Percentiles rank a stretch among this genome's conserved stretches.
Conservation (phyloP, 805 yeast species). For the Metschnikowia continentalis region DNA sequence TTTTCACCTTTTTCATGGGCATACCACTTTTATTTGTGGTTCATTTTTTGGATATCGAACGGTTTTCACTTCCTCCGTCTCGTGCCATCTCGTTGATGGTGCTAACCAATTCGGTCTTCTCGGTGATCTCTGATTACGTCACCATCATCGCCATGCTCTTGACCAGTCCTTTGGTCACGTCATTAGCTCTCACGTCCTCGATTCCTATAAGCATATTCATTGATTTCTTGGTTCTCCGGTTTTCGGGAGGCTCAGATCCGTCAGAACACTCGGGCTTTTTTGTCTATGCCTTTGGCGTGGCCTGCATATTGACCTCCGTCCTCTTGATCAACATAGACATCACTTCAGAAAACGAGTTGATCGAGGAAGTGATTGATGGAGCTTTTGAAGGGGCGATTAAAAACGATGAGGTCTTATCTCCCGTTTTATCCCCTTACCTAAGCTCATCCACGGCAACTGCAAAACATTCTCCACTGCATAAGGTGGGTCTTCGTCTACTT, state of each 20-base stretch:
- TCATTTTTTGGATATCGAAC: slow-evolving; percentile 37
- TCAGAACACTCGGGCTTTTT: slow-evolving; percentile 20
- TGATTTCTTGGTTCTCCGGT: slow-evolving; percentile 37
- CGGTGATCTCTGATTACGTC: slow-evolving; percentile 47
- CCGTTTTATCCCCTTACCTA: slow-evolving; percentile 44
- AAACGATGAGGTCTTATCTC: slow-evolving; percentile 43
- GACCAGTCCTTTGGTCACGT: slow-evolving; percentile 51
- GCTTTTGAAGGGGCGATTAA: slow-evolving; percentile 46
- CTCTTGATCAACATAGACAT: slow-evolving; percentile 42
- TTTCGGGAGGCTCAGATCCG: slow-evolving; percentile 18
- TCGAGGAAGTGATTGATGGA: slow-evolving; percentile 45
- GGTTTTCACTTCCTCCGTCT: slow-evolving; percentile 37
- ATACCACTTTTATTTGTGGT: slow-evolving; percentile 37
- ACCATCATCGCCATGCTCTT: slow-evolving; percentile 49
- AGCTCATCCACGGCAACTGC: slow-evolving; percentile 11
- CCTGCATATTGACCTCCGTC: slow-evolving; percentile 44
- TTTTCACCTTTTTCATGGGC: slow-evolving; percentile 36
- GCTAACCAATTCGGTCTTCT: slow-evolving; percentile 40
- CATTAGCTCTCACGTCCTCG: slow-evolving; percentile 48
- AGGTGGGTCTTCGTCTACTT: slow-evolving; percentile 15
- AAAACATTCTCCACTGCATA: slow-evolving; percentile 6
- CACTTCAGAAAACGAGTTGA: slow-evolving; percentile 41
- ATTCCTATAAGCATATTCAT: slow-evolving; percentile 50
- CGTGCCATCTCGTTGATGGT: slow-evolving; percentile 31
- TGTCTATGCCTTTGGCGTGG: slow-evolving; percentile 44